phyloP scores from a whole-genome alignment of 139 green algal genomes.

The Tetradesmus obliquus region DNA sequence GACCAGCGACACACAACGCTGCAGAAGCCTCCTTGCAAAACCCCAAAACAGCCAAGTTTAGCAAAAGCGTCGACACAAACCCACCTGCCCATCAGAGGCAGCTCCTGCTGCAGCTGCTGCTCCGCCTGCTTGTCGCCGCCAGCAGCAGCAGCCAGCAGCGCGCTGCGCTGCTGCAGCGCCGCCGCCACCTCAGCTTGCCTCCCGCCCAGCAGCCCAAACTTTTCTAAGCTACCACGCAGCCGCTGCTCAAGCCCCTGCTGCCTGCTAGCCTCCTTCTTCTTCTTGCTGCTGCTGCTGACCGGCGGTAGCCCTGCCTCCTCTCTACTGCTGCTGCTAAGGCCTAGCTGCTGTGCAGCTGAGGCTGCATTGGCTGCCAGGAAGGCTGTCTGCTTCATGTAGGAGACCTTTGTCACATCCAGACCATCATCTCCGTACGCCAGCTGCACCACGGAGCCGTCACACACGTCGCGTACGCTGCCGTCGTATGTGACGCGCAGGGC shows the following conservation, averaged over 20 bases:
- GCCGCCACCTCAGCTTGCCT: neutral
- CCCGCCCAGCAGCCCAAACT: neutral
- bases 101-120: slow-evolving; percentile 51
- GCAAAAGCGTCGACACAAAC: neutral
- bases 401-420: slow-evolving; percentile 81
- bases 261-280: slow-evolving; percentile 27
- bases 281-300: neutral
- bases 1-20: no score
- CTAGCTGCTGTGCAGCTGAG: slow-evolving; percentile 49
- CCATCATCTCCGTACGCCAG: slow-evolving; percentile 98
- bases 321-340: slow-evolving; percentile 36
- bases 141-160: slow-evolving; percentile 44
- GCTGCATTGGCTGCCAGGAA: slow-evolving; percentile 87
- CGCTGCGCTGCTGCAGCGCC: neutral
- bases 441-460: slow-evolving; percentile 70
- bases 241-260: slow-evolving; percentile 8
- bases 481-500: slow-evolving; percentile 90
- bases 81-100: slow-evolving; percentile 40
- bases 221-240: neutral
- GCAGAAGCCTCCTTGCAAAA: no score
- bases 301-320: slow-evolving; percentile 10
- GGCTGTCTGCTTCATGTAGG: slow-evolving; percentile 84
- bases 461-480: slow-evolving; percentile 90
- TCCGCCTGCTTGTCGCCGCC: slow-evolving; percentile 27
- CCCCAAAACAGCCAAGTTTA: no score